Evolutionary conservation across 176 grass and related monocot species (phyloP), one percentile per base, ranked within the genome.

Genomic region (Alopecurus myosuroides): DNA sequence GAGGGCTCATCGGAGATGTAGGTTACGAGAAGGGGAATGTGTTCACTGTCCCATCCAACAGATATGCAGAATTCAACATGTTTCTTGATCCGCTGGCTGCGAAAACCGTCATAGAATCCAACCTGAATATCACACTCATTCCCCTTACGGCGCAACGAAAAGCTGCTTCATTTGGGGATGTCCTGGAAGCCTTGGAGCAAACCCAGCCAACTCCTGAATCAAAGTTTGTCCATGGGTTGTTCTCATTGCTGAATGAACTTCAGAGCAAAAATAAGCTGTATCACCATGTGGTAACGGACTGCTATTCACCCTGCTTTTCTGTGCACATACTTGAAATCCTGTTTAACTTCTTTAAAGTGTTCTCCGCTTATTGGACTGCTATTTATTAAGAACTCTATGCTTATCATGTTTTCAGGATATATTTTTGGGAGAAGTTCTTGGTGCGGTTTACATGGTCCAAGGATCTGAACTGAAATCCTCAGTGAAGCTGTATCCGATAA

Each of bases 41-140:
- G 70, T 94, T 94, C 77, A 89, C 86, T 3, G 86, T 98, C 58
- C 87, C 77, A 29, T 57, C 85, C 10, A 98, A 95, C 46, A 85
- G 30, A 65, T 90, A 92, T 42, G 85, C 96, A 12, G 96, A 98
- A 62, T 89, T 96, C 45, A 98, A 95, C 81, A 89, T 95, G 76
- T 98, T 92, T 79, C 93, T 98, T 45, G 97, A 98, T 89, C 97
- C 93, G 23, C 25, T 88, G 77, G 91, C 97, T 37, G 89, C 91
- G 11, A 96, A 91, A 75, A 79, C 34, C 25, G 78, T 98, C 12
- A 49, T 96, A 10, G 78, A 94, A 82, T 98, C 96, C 11, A 49
- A 82, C 51, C 36, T 95, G 60, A 63, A 84, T 37, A 91, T 87
- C 84, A 94, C 91, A 3, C 81, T 98, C 11, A 66, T 98, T 85